Conservation (phyloP, 495 filamentous ascomycete genomes). For the Thozetella sp. region DNA sequence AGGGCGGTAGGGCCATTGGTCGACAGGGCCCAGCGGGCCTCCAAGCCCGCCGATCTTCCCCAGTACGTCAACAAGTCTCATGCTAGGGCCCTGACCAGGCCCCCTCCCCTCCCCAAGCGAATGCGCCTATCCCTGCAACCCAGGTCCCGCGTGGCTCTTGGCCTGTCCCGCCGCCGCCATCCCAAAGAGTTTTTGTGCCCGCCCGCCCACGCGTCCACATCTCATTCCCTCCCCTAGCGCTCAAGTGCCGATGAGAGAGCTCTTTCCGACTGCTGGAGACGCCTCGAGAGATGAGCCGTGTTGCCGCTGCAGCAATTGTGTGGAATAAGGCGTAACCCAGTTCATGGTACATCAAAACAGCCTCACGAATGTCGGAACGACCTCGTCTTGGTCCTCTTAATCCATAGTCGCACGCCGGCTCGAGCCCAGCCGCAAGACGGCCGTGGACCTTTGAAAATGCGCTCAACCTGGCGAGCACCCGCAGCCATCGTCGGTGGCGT, state of each 20-base stretch:
- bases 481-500: constrained; percentile 35
- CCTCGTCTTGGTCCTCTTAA: constrained; percentile 23
- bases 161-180: too few species aligned
- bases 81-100: neutral
- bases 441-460: constrained; percentile 31
- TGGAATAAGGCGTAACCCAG: constrained; percentile 14
- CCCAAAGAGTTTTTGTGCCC: neutral
- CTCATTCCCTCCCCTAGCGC: neutral
- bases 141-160: neutral
- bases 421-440: constrained; percentile 13
- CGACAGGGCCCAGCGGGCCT: neutral
- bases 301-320: constrained; percentile 8
- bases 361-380: constrained; percentile 28
- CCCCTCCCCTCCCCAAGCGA: neutral
- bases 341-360: constrained; percentile 30
- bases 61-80: too few species aligned
- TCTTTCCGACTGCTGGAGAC: neutral
- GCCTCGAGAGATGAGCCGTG: constrained; percentile 8
- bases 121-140: neutral
- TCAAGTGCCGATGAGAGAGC: neutral
- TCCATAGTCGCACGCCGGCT: constrained; percentile 10
- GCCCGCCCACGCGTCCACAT: neutral
- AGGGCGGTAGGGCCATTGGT: neutral
- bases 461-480: constrained; percentile 27
- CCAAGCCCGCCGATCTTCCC: neutral